Percentiles rank a stretch among this genome's conserved stretches.
Conservation (phyloP, 163 green algal genomes). For the Volvox carteri region DNA sequence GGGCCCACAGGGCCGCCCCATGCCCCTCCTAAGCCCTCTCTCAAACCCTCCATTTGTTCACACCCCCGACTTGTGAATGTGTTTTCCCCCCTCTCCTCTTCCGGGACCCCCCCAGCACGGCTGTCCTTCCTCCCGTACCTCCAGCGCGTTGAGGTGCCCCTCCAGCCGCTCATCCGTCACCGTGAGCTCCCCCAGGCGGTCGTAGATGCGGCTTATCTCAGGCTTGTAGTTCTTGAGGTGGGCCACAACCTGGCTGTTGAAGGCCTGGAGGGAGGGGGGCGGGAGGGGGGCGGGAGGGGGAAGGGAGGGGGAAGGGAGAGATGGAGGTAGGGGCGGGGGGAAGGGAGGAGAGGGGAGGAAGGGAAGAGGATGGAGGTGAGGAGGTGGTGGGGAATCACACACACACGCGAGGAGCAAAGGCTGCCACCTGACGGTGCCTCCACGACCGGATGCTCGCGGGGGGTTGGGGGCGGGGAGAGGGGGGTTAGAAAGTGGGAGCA, state of each 20-base stretch:
- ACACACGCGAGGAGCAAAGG: no score
- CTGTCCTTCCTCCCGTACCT: neutral
- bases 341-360: neutral
- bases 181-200: slow-evolving; percentile 16
- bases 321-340: neutral
- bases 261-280: neutral
- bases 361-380: neutral
- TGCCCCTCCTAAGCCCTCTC: no score
- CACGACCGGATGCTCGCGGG: no score
- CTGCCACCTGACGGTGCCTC: no score
- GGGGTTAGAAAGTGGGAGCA: no score
- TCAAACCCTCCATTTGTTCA: no score
- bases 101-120: neutral
- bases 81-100: neutral
- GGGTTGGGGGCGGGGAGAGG: no score
- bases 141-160: slow-evolving; percentile 11
- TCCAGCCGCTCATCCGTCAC: slow-evolving; percentile 12
- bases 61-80: no score
- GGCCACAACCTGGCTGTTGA: slow-evolving; percentile 45
- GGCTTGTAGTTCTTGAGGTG: slow-evolving; percentile 57
- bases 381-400: no score
- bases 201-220: slow-evolving; percentile 49
- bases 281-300: neutral
- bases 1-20: no score
- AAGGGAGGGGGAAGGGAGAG: neutral